Base-by-base conservation (phyloP, 1,284 basidiomycete genomes). In the Sporisorium scitamineum region DNA sequence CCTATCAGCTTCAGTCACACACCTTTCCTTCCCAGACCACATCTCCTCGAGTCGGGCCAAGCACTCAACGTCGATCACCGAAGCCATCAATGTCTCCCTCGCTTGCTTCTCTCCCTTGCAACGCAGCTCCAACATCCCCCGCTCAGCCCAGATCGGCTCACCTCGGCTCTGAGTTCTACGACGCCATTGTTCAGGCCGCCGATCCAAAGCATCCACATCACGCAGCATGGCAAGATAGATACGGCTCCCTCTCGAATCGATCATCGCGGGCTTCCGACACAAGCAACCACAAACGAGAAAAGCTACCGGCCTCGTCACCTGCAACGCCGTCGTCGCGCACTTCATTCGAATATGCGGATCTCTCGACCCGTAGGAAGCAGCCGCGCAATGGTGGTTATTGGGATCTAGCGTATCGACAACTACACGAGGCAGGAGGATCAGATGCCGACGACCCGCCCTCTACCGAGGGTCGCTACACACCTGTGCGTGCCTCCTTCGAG, bases 111-210 rank as follows among this genome's bases (percentile, higher is more conserved):
- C n/a, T 44, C 42, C n/a, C 54, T 18, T 32, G 16, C 27, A 11
- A 10, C 9, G 3, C 53, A n/a, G n/a, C 13, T 7, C n/a, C 48
- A 13, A 18, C 48, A 6, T 52, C 50, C n/a, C 20, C 39, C 5
- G 20, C 37, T 37, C 60, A 59, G 26, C 29, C 66, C 16, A 61
- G 54, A 37, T 20, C 47, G 10, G 11, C 66, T 47, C 63, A 66
- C 22, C 61, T 55, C 2, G 60, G 72, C 16, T 66, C 68, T 3
- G 72, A 66, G 41, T 55, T 70, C 34, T 75, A 67, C 32, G 72
- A 75, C 42, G 72, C 72, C 4, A 70, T 75, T 20, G 72, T 75
- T 11, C 72, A 75, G 39, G 63, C 72, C 1, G 72, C 72, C 44
- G 68, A 75, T 32, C 72, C 72, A 2, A 50, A 54, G 9, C 72